Percentiles rank a stretch among this genome's conserved stretches.
Evolutionary conservation across 23 red algal genomes (phyloP).

Genomic region (Agarophyton chilense): DNA sequence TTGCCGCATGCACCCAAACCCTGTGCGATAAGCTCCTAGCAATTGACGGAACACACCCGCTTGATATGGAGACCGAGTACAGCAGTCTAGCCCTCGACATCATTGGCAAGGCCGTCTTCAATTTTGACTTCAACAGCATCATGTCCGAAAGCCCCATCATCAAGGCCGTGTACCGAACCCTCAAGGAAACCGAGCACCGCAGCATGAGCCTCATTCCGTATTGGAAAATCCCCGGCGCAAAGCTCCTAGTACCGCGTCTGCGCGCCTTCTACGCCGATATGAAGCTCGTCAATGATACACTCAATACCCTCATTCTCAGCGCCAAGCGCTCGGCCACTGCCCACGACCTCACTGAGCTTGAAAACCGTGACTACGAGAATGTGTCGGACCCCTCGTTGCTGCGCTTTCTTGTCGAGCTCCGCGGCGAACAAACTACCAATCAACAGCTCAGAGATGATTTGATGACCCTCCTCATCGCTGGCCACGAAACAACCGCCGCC

Average conservation of each 20-base stretch:
- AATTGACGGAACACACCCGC: constrained; percentile 10
- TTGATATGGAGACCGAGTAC: constrained; percentile 87
- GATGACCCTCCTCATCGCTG: constrained; percentile 87
- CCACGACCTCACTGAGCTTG: constrained; percentile 62
- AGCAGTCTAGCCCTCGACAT: constrained; percentile 76
- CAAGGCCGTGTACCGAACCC: constrained; percentile 82
- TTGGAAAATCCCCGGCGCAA: constrained; percentile 72
- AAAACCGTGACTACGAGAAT: constrained; percentile 75
- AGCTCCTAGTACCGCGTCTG: constrained; percentile 59
- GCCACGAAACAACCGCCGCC: constrained; percentile 89
- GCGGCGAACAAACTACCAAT: constrained; percentile 81
- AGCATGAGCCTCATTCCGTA: constrained; percentile 65
- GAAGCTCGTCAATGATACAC: constrained; percentile 78
- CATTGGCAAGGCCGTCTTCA: constrained; percentile 83
- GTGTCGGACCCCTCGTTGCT: constrained; percentile 75
- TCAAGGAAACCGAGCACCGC: constrained; percentile 84
- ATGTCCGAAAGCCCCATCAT: constrained; percentile 76
- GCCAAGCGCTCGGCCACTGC: constrained; percentile 42
- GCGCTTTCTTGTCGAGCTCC: constrained; percentile 81
- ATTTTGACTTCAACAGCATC: constrained; percentile 78
- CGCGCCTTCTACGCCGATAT: constrained; percentile 74
- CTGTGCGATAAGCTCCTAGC: constrained; percentile 61
- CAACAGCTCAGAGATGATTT: constrained; percentile 90
- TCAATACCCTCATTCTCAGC: constrained; percentile 62
- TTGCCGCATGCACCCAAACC: constrained; percentile 43